Conservation (phyloP, 495 filamentous ascomycete genomes). For the Xylaria acuta region DNA sequence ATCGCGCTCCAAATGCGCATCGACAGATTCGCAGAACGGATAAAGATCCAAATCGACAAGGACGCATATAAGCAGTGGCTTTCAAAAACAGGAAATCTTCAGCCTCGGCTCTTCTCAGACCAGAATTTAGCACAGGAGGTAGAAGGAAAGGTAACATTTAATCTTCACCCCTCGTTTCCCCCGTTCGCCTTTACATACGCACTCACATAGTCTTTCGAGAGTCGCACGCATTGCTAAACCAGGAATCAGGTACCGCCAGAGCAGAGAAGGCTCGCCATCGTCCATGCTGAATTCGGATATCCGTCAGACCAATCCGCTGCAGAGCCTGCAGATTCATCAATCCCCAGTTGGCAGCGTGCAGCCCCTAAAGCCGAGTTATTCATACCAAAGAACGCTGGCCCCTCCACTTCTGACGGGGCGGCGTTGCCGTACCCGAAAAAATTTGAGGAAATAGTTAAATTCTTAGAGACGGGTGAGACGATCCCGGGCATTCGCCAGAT, state of each 20-base stretch:
- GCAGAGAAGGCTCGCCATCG: slow-evolving; percentile 37
- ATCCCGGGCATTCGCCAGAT: slow-evolving; percentile 92
- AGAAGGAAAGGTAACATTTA: slow-evolving; percentile 29
- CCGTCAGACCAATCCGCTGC: slow-evolving; percentile 25
- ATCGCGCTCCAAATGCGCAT: slow-evolving; percentile 50
- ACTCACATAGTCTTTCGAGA: not conserved
- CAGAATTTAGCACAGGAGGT: slow-evolving; percentile 32
- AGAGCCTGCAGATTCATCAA: slow-evolving; percentile 24
- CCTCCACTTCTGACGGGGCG: slow-evolving; percentile 39
- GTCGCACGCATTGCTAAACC: not conserved
- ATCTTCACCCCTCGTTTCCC: not conserved
- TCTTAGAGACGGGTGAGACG: slow-evolving; percentile 82
- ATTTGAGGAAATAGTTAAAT: slow-evolving; percentile 87
- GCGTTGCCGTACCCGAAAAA: slow-evolving; percentile 76
- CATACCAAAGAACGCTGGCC: slow-evolving; percentile 31
- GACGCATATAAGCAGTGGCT: slow-evolving; percentile 46
- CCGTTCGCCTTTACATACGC: not conserved
- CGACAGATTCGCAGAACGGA: slow-evolving; percentile 51
- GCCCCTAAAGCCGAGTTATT: slow-evolving; percentile 53
- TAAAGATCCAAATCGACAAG: slow-evolving; percentile 44
- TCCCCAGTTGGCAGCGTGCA: slow-evolving; percentile 52
- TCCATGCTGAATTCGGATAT: slow-evolving; percentile 37
- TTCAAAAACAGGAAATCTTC: slow-evolving; percentile 20
- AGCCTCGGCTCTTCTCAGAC: slow-evolving; percentile 35
- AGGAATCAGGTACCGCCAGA: slow-evolving; percentile 31